A percentile compares a stretch with the other conserved stretches of the same genome.
These are phyloP conservation scores for Dryas octopetala DNA, from an alignment of 306 rosid species.

Conservation along the genomic window DNA sequence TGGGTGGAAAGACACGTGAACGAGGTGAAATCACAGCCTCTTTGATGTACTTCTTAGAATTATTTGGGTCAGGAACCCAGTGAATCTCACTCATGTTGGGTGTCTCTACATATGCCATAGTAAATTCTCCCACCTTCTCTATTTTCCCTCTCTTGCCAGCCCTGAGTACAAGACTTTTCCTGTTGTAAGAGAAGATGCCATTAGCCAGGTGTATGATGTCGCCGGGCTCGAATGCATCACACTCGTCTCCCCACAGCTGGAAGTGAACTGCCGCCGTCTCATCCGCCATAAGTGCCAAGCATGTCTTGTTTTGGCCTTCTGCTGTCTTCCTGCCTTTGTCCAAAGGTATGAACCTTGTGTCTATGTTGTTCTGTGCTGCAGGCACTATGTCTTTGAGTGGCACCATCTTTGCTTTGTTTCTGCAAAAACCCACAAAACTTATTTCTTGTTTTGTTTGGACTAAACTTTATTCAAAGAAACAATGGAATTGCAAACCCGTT, in stretches of 20 bases:
- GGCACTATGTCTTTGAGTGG: constrained; percentile 63
- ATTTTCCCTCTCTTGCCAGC: constrained; percentile 80
- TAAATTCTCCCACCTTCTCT: constrained; percentile 68
- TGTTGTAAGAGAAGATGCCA: constrained; percentile 64
- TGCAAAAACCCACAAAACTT: background rate
- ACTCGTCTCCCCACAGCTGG: constrained; percentile 85
- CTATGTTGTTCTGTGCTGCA: constrained; percentile 82
- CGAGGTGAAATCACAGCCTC: constrained; percentile 51
- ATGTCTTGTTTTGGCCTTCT: constrained; percentile 57
- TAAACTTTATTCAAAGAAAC: background rate
- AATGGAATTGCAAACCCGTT: background rate
- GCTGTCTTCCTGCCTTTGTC: constrained; percentile 52
- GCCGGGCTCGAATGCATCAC: constrained; percentile 50
- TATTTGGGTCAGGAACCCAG: constrained; percentile 55
- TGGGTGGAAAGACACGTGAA: constrained; percentile 60
- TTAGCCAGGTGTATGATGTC: constrained; percentile 42
- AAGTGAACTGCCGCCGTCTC: constrained; percentile 74
- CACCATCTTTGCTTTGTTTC: constrained; percentile 33
- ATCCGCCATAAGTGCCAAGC: constrained; percentile 64
- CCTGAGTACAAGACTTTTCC: constrained; percentile 52
- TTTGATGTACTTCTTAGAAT: constrained; percentile 47
- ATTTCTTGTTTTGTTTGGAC: no score
- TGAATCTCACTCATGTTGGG: constrained; percentile 87
- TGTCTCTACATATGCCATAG: constrained; percentile 63
- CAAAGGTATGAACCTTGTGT: constrained; percentile 60